Evolutionary conservation across 1,139 yeast genomes (phyloP), one percentile per base, ranked within the genome.

Genomic region (Candida tunisiensis): DNA sequence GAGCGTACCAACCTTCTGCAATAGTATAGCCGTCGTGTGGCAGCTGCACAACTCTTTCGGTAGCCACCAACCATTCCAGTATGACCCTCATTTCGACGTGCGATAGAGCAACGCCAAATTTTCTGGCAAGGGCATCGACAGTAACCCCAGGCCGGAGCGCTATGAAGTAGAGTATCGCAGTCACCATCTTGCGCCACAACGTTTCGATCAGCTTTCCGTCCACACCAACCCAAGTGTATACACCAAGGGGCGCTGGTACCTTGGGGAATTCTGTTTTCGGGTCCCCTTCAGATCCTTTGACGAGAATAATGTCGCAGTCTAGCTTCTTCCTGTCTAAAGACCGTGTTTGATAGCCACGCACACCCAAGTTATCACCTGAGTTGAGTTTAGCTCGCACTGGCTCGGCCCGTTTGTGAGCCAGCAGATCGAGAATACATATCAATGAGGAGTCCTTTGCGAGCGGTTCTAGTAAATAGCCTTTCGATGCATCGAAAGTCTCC

Each of bases 171-270:
- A 72, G 57, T n/a, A 78, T 45, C n/a, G 68, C 57, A 16, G 61
- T 51, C 1, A 74, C 47, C 0, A 74, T 45, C 30, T 60, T 62
- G 8, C 51, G 49, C 85, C 92, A 82, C n/a, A 78, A 47, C 1
- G 48, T 47, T 15, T 49, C 51, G 37, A 75, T 70, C 15, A 79
- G 59, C 16, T 59, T 50, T 1, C 92, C 91, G 23, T 58, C 49
- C 19, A 74, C 49, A 38, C 74, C 78, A 7, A 78, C 57, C 94
- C 94, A 82, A 8, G 78, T 50, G 27, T 66, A 66, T 1, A 77
- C 65, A 32, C 82, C 73, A 2, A 5, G 22, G 22, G 13, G 11
- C 11, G 3, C 11, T n/a, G 14, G 22, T 8, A 8, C 5, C 14
- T 5, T 28, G 4, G 27, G 25, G 5, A 23, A 24, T 16, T 30